Conservation (phyloP, 805 yeast species). For the Candida silvicultrix region DNA sequence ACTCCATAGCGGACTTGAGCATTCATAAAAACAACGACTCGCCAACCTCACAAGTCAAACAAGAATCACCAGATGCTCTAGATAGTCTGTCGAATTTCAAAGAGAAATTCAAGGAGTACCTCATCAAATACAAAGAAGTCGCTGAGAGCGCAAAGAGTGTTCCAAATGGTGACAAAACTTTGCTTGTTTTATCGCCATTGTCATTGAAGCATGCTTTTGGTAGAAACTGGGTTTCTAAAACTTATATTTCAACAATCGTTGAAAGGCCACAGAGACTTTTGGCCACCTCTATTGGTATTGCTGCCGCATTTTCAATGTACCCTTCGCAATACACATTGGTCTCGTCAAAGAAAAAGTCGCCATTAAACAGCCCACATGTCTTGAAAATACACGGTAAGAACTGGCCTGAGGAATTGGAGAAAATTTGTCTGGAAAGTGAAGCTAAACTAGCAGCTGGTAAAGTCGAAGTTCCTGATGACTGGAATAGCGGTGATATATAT, state of each 20-base stretch:
- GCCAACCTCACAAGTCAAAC: neutral
- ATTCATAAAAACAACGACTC: too few relatives aligned
- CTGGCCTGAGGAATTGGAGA: constrained; percentile 59
- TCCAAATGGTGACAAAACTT: constrained; percentile 41
- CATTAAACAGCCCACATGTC: constrained; percentile 55
- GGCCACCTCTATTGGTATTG: constrained; percentile 72
- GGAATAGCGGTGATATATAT: constrained; percentile 84
- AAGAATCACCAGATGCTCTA: neutral
- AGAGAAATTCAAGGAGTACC: constrained; percentile 36
- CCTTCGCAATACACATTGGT: constrained; percentile 51
- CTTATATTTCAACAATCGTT: constrained; percentile 61
- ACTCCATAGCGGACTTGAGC: neutral
- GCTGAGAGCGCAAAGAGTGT: constrained; percentile 27
- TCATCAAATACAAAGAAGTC: constrained; percentile 31
- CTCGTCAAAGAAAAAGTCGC: constrained; percentile 40
- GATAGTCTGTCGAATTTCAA: constrained; percentile 33
- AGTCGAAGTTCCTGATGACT: constrained; percentile 70
- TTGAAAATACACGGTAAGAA: constrained; percentile 62
- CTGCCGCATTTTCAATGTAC: constrained; percentile 64
- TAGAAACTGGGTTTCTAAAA: constrained; percentile 68
- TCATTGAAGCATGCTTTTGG: constrained; percentile 70
- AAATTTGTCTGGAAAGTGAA: constrained; percentile 54
- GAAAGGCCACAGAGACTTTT: constrained; percentile 78
- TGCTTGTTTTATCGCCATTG: constrained; percentile 61
- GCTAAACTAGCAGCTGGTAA: constrained; percentile 43